Evolutionary conservation across 1,139 yeast species (phyloP), one percentile per base, ranked within the genome.

Genomic region (Geotrichum citri-aurantii): DNA sequence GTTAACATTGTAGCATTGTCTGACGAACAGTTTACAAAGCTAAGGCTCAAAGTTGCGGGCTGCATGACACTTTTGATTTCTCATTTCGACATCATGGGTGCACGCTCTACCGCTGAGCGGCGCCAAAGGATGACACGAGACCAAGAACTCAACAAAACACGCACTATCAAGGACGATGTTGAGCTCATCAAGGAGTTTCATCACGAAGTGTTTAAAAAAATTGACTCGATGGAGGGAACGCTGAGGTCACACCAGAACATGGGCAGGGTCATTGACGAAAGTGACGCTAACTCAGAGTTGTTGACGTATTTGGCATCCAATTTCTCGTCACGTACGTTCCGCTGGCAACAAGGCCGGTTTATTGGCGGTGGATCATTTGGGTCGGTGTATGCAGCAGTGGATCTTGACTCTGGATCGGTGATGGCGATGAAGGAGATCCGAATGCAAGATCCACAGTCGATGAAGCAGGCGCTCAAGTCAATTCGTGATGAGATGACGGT

Each of bases 61-160:
- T 91, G 97, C 72, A 90, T 93, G 95, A 85, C 97, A 1, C 77
- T 93, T 57, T 79, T 93, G 63, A 91, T 93, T 64, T 89, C 97
- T 0, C 99, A 93, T 74, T 93, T 93, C 69, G 99, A 93, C 74
- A 91, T 93, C 59, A 92, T 93, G 97, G 98, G 99, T 57, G 97
- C 97, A 0, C 81, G 98, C 68, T 88, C 96, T 6, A 88, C 87
- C 69, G 93, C 89, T 62, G 81, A 77, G 77, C 49, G 77, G 77
- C 11, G 80, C 73, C 66, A 78, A 79, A 64, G 63, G 46, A 58
- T 58, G 42, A 62, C 64, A 63, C 48, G 54, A 27, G 56, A 58
- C 27, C 55, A 50, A 19, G 37, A 48, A 24, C 48, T 47, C 19
- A 29, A 52, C 8, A 44, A 19, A 12, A 31, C 55, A 1, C 40